Evolutionary conservation across 2,329 filamentous ascomycete genomes (phyloP).

Genomic region (Calonectria pauciramosa): DNA sequence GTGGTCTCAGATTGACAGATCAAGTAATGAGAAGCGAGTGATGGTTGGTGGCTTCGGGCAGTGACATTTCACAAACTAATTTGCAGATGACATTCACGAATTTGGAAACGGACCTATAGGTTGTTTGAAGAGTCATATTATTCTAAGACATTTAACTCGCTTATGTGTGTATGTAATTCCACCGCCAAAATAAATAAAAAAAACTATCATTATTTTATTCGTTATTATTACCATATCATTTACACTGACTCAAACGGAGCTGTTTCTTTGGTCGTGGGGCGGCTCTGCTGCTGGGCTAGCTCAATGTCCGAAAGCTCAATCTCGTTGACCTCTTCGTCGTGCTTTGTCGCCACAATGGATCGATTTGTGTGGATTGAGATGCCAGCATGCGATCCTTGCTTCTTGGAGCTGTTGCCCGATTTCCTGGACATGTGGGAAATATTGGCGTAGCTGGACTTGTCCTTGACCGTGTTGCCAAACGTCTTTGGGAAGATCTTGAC

Average conservation of each 20-base stretch:
- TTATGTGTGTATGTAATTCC: not conserved
- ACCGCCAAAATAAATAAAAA: not conserved
- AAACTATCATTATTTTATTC: not conserved
- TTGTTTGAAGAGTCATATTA: not conserved
- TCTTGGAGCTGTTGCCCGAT: not conserved
- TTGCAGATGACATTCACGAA: not conserved
- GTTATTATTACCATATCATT: not conserved
- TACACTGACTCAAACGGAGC: conserved; percentile 18
- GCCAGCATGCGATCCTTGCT: not conserved
- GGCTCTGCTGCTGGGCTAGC: not conserved
- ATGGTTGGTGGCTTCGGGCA: not conserved
- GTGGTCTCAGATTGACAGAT: not conserved
- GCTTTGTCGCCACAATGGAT: not conserved
- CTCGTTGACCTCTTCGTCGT: not conserved
- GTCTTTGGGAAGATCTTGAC: conserved; percentile 31
- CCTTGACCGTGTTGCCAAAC: conserved; percentile 25
- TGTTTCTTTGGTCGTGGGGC: not conserved
- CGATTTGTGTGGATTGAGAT: not conserved
- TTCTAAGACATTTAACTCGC: not conserved
- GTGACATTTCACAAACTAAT: not conserved
- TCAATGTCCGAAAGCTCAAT: conserved; percentile 18
- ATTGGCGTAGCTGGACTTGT: conserved; percentile 32
- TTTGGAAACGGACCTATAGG: not conserved
- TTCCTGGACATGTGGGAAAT: conserved; percentile 21
- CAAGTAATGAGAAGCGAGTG: not conserved